These are phyloP conservation scores for Pythium rhizo-oryzae DNA, from an alignment of 352 stramenopile genomes.

Conservation along the genomic window DNA sequence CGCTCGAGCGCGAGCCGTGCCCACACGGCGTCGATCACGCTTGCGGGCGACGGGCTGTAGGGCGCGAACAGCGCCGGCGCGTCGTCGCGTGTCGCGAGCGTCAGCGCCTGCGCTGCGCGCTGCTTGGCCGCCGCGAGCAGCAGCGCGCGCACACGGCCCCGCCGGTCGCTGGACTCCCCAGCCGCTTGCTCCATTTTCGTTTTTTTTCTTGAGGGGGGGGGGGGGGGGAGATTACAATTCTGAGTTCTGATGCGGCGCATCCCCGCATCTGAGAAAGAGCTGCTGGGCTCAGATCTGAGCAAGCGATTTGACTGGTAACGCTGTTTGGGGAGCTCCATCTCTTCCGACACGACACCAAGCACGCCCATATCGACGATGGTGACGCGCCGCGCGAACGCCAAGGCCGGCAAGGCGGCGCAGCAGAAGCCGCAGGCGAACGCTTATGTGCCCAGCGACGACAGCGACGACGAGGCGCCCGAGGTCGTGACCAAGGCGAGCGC, in stretches of 20 bases:
- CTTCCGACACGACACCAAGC: neutral
- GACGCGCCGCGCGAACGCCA: constrained; percentile 31
- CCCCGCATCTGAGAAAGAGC: neutral
- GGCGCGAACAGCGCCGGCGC: constrained; percentile 59
- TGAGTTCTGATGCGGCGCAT: constrained; percentile 9
- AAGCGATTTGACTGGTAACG: constrained; percentile 35
- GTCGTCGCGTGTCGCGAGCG: constrained; percentile 24
- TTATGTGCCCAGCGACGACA: constrained; percentile 38
- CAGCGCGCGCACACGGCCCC: constrained; percentile 50
- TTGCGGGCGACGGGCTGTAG: constrained; percentile 68
- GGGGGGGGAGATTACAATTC: constrained; percentile 13
- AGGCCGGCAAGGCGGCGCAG: constrained; percentile 19
- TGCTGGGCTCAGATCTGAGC: constrained; percentile 22
- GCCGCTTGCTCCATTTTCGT: neutral
- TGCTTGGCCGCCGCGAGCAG: constrained; percentile 68
- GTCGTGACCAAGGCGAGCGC: constrained; percentile 76
- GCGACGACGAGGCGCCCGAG: constrained; percentile 79
- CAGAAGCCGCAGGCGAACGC: constrained; percentile 5
- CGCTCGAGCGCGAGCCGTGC: constrained; percentile 34
- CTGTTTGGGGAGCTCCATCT: neutral
- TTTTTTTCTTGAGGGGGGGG: too few relatives aligned
- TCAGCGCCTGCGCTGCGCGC: constrained; percentile 48
- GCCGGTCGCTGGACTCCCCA: neutral
- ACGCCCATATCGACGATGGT: constrained; percentile 22
- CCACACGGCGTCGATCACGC: constrained; percentile 71